Base-by-base conservation (phyloP, 352 stramenopile species). In the Phytopythium litorale region DNA sequence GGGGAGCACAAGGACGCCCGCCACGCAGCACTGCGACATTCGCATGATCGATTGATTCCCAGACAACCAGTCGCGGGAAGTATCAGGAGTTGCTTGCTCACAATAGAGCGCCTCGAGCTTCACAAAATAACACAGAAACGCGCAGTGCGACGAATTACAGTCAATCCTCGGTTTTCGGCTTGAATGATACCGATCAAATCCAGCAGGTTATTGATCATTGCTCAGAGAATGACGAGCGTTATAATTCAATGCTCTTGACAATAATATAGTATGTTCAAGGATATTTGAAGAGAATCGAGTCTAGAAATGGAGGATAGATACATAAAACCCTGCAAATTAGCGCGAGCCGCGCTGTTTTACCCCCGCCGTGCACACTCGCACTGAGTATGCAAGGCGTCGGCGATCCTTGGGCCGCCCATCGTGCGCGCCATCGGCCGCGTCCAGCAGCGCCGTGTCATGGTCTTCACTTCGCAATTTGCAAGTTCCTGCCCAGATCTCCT, bases 381-480 rank as follows among this genome's bases (percentile, higher is more conserved):
- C 15, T 6, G 35, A 40, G 35, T 40, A 40, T 40, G 35, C 35
- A 15, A 40, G 35, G 8, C 35, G 3, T 35, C 3, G 19, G 11
- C 7, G 9, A 16, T 18, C 46, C 12, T n/a, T 6, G 6, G 18
- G 28, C 28, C 28, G 3, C 28, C 28, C 28, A 32, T 32, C 28
- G 4, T 32, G 28, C 3, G 1, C 3, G 25, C 28, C 28, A 32
- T 32, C 28, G 28, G 28, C 25, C 25, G 28, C 50, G 50, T 56
- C 50, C 50, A 56, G 50, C 50, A 40, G 30, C 30, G 50, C 50
- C 25, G 50, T 56, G 37, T 53, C 56, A 61, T 33, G 37, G 3
- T 18, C 18, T 42, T 68, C 70, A 77, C 60, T 77, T 72, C 38
- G 66, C 70, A 72, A 66, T 72, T 74, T 61, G 58, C 63, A 55